phyloP scores from a whole-genome alignment of 108 stramenopile genomes.

The Nannochloropsis gaditana region DNA sequence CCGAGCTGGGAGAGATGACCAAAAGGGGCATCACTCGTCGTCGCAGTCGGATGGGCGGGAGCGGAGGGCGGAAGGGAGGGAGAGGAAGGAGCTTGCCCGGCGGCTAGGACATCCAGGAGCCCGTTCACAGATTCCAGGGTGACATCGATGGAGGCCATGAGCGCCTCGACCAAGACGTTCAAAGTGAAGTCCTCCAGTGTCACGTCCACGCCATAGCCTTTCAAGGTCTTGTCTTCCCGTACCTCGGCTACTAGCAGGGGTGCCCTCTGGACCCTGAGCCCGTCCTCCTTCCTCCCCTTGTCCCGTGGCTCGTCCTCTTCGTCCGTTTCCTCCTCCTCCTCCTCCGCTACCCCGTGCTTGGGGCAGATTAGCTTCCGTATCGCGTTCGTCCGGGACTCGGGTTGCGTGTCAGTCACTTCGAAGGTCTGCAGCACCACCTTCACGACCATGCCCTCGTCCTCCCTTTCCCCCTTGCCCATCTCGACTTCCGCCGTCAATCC shows the following conservation, averaged over 20 bases:
- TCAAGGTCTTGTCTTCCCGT: neutral
- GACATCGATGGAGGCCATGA: neutral
- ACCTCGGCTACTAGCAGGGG: neutral
- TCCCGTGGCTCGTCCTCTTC: neutral
- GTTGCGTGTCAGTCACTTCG: neutral
- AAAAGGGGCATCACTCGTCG: neutral
- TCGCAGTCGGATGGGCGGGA: neutral
- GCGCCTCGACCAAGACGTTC: neutral
- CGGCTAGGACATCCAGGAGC: neutral
- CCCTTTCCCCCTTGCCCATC: neutral
- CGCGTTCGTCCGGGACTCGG: neutral
- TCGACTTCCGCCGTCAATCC: neutral
- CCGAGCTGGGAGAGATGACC: neutral
- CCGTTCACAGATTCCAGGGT: neutral
- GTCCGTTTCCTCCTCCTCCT: neutral
- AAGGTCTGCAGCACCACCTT: constrained; percentile 2
- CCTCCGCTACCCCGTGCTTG: neutral
- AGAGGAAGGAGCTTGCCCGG: neutral
- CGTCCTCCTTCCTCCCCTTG: neutral
- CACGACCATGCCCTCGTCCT: neutral
- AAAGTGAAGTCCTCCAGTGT: neutral
- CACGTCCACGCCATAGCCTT: neutral
- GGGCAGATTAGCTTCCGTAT: neutral
- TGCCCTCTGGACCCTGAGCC: neutral
- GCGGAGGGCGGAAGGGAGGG: neutral